Conservation (phyloP, 257 asterid genomes). For the Leptodermis oblonga region DNA sequence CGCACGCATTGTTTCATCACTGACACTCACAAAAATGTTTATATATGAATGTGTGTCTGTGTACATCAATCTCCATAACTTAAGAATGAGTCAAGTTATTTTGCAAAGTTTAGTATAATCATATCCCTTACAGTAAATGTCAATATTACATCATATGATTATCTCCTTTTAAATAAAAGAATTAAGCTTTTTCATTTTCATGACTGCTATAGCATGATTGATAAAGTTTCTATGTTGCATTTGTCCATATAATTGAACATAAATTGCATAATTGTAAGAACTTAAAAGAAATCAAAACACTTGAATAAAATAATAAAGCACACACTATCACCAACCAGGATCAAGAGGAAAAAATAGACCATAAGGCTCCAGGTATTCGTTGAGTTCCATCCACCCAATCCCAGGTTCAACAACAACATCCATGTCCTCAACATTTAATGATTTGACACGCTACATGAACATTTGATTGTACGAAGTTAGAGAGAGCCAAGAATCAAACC, state of each 20-base stretch:
- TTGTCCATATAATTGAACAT: not conserved
- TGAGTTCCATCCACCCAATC: slow-evolving; percentile 97
- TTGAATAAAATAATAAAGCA: slow-evolving; percentile 10
- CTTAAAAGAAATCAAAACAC: slow-evolving; percentile 4
- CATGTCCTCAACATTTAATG: slow-evolving; percentile 82
- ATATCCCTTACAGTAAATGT: not conserved
- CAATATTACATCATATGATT: not conserved
- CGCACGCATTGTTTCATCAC: no score
- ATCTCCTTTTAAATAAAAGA: not conserved
- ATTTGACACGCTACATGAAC: slow-evolving; percentile 56
- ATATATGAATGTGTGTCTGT: no score
- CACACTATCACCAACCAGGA: slow-evolving; percentile 56
- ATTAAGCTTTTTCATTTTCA: not conserved
- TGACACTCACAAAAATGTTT: no score
- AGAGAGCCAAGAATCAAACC: slow-evolving; percentile 12
- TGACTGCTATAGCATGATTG: not conserved
- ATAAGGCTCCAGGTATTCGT: slow-evolving; percentile 85
- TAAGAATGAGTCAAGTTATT: not conserved
- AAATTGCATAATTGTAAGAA: not conserved
- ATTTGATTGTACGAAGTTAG: slow-evolving; percentile 25
- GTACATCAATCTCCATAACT: not conserved
- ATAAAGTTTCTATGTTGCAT: not conserved
- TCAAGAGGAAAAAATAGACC: slow-evolving; percentile 97
- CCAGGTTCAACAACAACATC: slow-evolving; percentile 99
- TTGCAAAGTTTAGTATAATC: not conserved